Evolutionary conservation across 176 grass and related monocot genomes (phyloP).

Genomic region (Pontederia crassipes): DNA sequence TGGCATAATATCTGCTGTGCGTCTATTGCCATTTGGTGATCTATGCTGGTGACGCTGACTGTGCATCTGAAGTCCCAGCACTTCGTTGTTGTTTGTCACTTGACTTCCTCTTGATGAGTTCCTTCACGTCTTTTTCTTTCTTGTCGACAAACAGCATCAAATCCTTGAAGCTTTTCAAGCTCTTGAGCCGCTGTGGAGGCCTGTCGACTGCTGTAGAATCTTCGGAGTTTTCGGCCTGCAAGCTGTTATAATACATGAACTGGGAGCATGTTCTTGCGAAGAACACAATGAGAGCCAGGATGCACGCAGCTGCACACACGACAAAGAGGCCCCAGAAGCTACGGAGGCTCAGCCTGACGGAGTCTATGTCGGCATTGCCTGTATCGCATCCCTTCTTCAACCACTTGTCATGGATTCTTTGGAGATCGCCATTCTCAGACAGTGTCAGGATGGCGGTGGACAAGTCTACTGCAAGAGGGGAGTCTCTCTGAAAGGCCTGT

Average conservation of each 20-base stretch:
- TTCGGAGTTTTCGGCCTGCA: not conserved
- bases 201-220: constrained; percentile 10
- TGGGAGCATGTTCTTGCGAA: constrained; percentile 50
- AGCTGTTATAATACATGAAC: constrained; percentile 37
- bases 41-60: not conserved
- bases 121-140: constrained; percentile 42
- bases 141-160: constrained; percentile 55
- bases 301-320: constrained; percentile 53
- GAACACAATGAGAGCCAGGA: constrained; percentile 50
- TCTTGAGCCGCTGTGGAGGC: constrained; percentile 1
- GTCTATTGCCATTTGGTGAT: not conserved
- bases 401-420: constrained; percentile 97
- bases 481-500: constrained; percentile 88
- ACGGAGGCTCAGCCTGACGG: constrained; percentile 35
- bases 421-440: constrained; percentile 88
- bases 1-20: not conserved
- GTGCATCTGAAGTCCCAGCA: constrained; percentile 12
- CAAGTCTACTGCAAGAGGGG: constrained; percentile 64
- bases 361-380: constrained; percentile 7
- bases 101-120: constrained; percentile 25
- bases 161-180: constrained; percentile 49
- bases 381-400: constrained; percentile 30
- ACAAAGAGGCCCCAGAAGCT: constrained; percentile 94
- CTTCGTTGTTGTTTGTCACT: constrained; percentile 47
- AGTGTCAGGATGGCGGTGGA: constrained; percentile 89